Conservation (phyloP, 2,329 filamentous ascomycete species). For the Cladosporium austrohemisphaericum region DNA sequence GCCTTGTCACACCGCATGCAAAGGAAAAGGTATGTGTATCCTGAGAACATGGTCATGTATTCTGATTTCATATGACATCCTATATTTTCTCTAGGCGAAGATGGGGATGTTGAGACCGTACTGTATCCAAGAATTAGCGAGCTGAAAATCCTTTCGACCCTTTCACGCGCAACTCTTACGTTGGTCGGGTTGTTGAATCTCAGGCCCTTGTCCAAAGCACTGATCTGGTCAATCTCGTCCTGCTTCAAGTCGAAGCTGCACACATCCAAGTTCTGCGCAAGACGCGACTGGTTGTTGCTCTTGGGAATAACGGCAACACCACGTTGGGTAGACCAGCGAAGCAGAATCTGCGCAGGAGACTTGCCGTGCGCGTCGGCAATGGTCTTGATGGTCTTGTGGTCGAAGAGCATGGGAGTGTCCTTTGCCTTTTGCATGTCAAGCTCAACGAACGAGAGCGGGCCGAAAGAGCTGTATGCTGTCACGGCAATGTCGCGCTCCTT, state of each 20-base stretch:
- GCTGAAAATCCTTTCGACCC: background rate
- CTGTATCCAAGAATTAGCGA: constrained; percentile 13
- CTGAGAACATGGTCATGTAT: no score
- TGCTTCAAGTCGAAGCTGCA: constrained; percentile 62
- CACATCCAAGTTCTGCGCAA: constrained; percentile 65
- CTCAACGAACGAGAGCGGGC: constrained; percentile 74
- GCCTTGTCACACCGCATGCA: no score
- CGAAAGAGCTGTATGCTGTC: constrained; percentile 82
- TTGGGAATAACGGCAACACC: constrained; percentile 80
- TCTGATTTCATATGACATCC: background rate
- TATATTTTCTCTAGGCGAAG: constrained; percentile 19
- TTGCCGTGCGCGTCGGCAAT: constrained; percentile 68
- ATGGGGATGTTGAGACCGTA: constrained; percentile 22
- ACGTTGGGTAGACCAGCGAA: constrained; percentile 84
- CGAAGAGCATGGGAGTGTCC: constrained; percentile 65
- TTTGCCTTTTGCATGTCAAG: constrained; percentile 67
- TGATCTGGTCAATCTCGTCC: constrained; percentile 65
- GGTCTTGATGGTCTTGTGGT: constrained; percentile 61
- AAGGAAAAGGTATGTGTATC: no score
- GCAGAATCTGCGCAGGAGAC: constrained; percentile 73
- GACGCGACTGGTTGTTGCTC: constrained; percentile 56
- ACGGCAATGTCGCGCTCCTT: constrained; percentile 67
- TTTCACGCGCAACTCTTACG: constrained; percentile 44
- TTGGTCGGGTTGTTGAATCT: constrained; percentile 75
- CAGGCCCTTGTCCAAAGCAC: constrained; percentile 60